Evolutionary conservation across 345 rosid species (phyloP).

Genomic region (Kernera saxatilis): DNA sequence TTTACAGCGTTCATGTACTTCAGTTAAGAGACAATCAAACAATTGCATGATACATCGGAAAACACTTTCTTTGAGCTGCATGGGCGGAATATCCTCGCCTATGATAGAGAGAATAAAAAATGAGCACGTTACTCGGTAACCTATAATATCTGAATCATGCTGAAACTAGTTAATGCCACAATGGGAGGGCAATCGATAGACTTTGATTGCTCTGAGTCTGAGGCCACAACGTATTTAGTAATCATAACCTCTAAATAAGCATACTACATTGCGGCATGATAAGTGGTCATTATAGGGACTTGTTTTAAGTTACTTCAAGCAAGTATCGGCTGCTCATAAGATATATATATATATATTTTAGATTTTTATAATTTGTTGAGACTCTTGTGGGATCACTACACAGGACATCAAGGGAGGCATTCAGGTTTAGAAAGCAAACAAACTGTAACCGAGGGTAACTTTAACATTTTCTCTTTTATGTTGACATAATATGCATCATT

Average conservation of each 20-base stretch:
- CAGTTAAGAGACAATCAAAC: constrained; percentile 93
- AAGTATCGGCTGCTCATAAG: not conserved
- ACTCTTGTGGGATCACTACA: not conserved
- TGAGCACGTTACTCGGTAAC: constrained; percentile 3
- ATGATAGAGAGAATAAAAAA: constrained; percentile 3
- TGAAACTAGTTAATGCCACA: constrained; percentile 4
- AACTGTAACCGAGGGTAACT: not conserved
- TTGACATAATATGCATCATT: not conserved
- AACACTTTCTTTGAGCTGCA: constrained; percentile 95
- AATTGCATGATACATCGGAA: constrained; percentile 88
- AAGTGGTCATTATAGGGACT: not conserved
- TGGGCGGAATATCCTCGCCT: constrained; percentile 98
- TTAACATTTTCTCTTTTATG: not conserved
- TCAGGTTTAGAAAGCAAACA: not conserved
- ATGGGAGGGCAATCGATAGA: not conserved
- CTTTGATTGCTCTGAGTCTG: not conserved
- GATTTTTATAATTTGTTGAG: not conserved
- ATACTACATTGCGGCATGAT: not conserved
- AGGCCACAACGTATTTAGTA: not conserved
- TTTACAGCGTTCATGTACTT: constrained; percentile 97
- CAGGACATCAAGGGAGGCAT: not conserved
- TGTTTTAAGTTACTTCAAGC: not conserved
- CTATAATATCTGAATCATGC: not conserved
- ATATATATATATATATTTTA: too few species aligned
- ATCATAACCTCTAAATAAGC: not conserved